Base-by-base conservation (phyloP, 2,329 filamentous ascomycete genomes). In the Dothideomycetes sp. region DNA sequence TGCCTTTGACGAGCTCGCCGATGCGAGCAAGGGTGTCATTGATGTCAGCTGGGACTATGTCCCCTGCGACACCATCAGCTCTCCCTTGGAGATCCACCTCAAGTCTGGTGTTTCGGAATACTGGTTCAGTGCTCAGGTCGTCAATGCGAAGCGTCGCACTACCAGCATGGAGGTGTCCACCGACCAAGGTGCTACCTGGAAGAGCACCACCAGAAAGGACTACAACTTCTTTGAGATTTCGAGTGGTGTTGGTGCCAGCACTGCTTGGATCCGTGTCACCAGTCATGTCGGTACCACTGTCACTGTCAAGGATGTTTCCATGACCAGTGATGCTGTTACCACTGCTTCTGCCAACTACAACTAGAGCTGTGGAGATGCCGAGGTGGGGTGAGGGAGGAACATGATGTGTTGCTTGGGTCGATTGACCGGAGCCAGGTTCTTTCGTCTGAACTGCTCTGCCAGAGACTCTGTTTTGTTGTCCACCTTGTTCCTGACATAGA, bases 1-100 rank as follows among this genome's bases (percentile, higher is more conserved):
- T 29, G 71, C 66, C 39, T 77, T 75, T 53, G 42, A 58, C 15
- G 48, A 62, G 16, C 63, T 77, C 24, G 66, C 64, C 16, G 53
- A 61, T 4, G 53, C 60, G 11, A 59, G 57, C 33, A 53, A 57
- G 30, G 73, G 73, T 40, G 48, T 70, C 15, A 72, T 77, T 40
- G 48, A 61, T 44, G 60, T 74, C 11, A 56, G 54, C 30, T 50
- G 48, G 48, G 40, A 49, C 31, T 50, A 46, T 53, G 61, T 33
- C 54, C 58, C 37, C 11, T 50, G 48, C 38, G 7, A 7, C 22
- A 45, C 47, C 31, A 46, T 50, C 34, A 44, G 43, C 22, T 37
- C 35, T 16, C 47, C 47, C 22, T 41, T 50, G 3, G 29, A 40
- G 15, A 47, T 50, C 36, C 47, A 49, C 38, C 43, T 49, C 41